Percentiles rank a stretch among this genome's conserved stretches.
Conservation (phyloP, 208 protist species). For the Porcisia deanei region DNA sequence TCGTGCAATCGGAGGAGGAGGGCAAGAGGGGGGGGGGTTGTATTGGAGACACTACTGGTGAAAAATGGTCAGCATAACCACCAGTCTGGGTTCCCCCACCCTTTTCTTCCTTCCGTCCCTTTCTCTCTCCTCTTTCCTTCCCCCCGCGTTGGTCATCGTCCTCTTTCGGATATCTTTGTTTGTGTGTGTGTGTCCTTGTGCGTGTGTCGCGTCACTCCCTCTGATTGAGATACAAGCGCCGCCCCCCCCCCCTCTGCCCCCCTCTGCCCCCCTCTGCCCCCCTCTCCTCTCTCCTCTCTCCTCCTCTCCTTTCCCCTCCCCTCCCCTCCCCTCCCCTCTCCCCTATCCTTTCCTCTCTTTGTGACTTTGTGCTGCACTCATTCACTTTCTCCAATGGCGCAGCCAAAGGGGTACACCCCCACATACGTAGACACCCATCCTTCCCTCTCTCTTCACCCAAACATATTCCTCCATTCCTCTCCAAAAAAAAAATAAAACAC, state of each 20-base stretch:
- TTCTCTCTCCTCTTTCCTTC: background rate
- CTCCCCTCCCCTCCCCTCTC: background rate
- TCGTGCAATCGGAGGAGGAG: background rate
- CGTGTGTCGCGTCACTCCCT: background rate
- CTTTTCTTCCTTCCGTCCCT: background rate
- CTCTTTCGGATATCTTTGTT: background rate
- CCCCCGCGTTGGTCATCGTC: too few species aligned
- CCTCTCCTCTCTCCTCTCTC: background rate
- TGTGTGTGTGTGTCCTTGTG: background rate
- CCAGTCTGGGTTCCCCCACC: background rate
- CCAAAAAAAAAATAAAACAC: too few species aligned
- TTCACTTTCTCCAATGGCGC: too few species aligned
- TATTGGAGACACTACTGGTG: background rate
- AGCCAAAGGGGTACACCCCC: too few species aligned
- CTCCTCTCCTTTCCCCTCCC: background rate
- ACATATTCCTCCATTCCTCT: too few species aligned
- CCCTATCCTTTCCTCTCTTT: too few species aligned
- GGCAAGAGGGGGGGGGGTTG: background rate
- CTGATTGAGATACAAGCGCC: too few species aligned
- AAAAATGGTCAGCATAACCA: background rate
- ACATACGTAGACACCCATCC: too few species aligned
- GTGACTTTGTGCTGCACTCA: too few species aligned
- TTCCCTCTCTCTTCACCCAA: too few species aligned
- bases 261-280: background rate
- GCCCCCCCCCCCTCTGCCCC: too few species aligned